Conservation (phyloP, 1,284 basidiomycete species). For the Trichosporon sp. region DNA sequence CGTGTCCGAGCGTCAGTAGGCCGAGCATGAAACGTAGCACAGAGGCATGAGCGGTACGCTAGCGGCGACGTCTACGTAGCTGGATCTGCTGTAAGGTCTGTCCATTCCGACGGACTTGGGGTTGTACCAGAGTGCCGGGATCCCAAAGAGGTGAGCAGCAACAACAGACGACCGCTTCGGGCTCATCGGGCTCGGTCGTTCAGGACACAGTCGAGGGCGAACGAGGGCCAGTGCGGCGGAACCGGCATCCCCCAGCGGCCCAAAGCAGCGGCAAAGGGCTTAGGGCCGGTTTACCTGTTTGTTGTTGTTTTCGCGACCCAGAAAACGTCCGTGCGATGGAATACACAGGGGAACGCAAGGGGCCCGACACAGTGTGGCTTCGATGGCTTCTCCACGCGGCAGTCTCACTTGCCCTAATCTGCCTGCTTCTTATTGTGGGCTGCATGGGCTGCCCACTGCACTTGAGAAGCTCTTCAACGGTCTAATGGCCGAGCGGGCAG, state of each 20-base stretch:
- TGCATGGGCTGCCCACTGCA: not conserved
- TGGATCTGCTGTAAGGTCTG: not conserved
- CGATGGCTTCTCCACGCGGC: not conserved
- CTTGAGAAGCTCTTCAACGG: not conserved
- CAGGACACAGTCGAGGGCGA: not conserved
- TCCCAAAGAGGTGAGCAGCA: too few relatives aligned
- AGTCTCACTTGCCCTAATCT: slow-evolving; percentile 6
- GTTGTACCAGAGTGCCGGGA: too few relatives aligned
- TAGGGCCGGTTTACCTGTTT: not conserved
- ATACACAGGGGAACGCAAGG: not conserved
- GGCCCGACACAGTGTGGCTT: slow-evolving; percentile 3
- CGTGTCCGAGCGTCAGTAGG: not conserved
- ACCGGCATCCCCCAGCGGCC: not conserved
- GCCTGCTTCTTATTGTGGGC: not conserved
- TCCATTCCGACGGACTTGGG: not conserved
- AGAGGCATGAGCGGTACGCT: not conserved
- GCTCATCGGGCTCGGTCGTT: not conserved
- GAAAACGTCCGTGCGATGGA: slow-evolving; percentile 10
- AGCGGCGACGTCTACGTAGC: not conserved
- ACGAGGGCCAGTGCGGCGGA: not conserved
- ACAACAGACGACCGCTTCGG: not conserved
- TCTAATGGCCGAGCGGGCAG: too few relatives aligned
- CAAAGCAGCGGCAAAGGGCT: not conserved
- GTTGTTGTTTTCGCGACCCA: slow-evolving; percentile 4
- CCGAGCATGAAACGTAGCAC: not conserved